Base-by-base conservation (phyloP, 2,329 filamentous ascomycete species). In the Simplicillium sp. region DNA sequence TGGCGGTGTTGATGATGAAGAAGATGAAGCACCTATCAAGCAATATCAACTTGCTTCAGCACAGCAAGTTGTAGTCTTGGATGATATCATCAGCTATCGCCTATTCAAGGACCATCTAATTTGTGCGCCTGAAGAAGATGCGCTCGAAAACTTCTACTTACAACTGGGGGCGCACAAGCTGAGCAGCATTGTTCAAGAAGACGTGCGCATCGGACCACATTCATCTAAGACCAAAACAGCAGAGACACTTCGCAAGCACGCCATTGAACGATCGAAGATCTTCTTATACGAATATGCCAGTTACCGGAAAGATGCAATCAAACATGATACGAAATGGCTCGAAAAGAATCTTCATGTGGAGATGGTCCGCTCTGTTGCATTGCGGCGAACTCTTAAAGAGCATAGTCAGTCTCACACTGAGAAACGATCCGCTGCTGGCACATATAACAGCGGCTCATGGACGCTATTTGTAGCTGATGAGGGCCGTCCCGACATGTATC, bases 71-170 rank as follows among this genome's bases (percentile, higher is more conserved):
- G 81, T 92, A 34, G 75, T 94, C 41, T 68, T 89, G 11, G 87
- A 95, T 55, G 90, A 97, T 53, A 89, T 92, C 51, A 84, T 87
- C 52, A 88, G 84, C 53, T 95, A 90, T 57, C 82, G 83, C 29
- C 70, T 92, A 2, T 98, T 98, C 69, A 90, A 89, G 55, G 78
- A 87, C 39, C 77, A 80, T 46, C 70, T 98, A 25, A 73, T 94
- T 20, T 88, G 84, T 45, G 88, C 89, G 1, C 94, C 92, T 0
- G 86, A 95, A 57, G 92, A 98, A 54, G 92, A 97, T 47, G 58
- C 65, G 0, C 68, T 98, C 2, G 92, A 98, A 56, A 73, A 75
- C 2, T 90, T 98, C 47, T 98, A 98, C 59, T 62, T 78, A 29
- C 73, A 80, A 7, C 78, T 98, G 3, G 92, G 92, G 2, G 83